Percentiles rank a stretch among this genome's conserved stretches.
Conservation (phyloP, 805 yeast species). For the Yamadazyma nakazawae region DNA sequence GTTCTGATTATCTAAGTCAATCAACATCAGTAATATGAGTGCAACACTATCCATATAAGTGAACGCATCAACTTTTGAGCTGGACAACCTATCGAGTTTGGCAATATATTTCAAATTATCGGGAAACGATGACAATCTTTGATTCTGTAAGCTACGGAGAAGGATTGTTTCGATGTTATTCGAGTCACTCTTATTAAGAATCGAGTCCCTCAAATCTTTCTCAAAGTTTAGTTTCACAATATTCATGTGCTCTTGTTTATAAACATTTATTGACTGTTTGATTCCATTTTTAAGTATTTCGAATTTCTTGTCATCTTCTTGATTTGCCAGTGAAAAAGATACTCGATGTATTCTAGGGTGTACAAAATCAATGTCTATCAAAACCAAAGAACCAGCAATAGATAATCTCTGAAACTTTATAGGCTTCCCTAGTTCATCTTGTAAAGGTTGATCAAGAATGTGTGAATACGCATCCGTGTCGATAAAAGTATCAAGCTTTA, state of each 20-base stretch:
- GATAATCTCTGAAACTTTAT: conserved; percentile 29
- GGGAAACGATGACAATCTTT: conserved; percentile 29
- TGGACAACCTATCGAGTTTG: conserved; percentile 32
- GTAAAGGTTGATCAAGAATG: conserved; percentile 17
- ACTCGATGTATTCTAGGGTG: conserved; percentile 27
- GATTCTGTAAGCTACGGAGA: conserved; percentile 21
- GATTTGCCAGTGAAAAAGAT: conserved; percentile 36
- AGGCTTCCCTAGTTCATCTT: conserved; percentile 9
- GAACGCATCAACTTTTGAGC: conserved; percentile 28
- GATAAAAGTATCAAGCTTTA: conserved; percentile 40
- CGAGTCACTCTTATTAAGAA: conserved; percentile 12
- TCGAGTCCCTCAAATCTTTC: conserved; percentile 17
- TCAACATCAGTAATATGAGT: conserved; percentile 24
- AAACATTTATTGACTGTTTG: conserved; percentile 1
- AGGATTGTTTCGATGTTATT: conserved; percentile 24
- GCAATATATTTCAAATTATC: conserved; percentile 34
- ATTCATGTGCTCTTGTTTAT: conserved; percentile 11
- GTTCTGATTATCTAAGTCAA: conserved; percentile 18
- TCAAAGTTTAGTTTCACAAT: conserved; percentile 14
- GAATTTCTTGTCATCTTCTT: conserved; percentile 9
- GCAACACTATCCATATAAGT: conserved; percentile 29
- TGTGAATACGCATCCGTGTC: conserved; percentile 34
- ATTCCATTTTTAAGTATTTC: background rate
- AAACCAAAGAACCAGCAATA: conserved; percentile 40
- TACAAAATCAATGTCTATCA: conserved; percentile 38